Percentiles rank a stretch among this genome's conserved stretches.
These are phyloP conservation scores for Quercus engelmannii DNA, from an alignment of 306 rosid genomes.

Conservation along the genomic window DNA sequence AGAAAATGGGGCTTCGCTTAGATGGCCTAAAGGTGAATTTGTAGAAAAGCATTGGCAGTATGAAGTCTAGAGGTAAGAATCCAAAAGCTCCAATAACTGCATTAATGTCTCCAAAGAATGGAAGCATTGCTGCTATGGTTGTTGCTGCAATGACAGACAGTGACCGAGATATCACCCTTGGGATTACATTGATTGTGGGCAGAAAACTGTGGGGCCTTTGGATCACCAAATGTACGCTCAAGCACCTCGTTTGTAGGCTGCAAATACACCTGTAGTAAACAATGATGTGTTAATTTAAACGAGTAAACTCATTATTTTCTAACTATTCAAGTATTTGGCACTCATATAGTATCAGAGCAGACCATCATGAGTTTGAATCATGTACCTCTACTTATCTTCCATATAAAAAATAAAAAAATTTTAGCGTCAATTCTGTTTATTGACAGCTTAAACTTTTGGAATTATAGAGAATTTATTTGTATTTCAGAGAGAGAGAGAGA, in stretches of 20 bases:
- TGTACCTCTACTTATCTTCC: too few relatives aligned
- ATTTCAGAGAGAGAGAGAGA: neutral
- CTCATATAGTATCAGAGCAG: too few relatives aligned
- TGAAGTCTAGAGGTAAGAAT: constrained; percentile 74
- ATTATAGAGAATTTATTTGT: too few relatives aligned
- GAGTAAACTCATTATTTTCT: too few relatives aligned
- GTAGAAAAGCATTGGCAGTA: constrained; percentile 59
- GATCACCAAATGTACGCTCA: constrained; percentile 54
- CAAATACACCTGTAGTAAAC: constrained; percentile 49
- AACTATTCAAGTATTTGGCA: too few relatives aligned
- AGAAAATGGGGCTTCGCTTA: constrained; percentile 46
- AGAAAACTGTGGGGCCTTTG: constrained; percentile 42
- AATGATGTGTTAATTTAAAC: too few relatives aligned
- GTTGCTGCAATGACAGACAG: constrained; percentile 40
- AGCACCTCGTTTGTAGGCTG: constrained; percentile 72
- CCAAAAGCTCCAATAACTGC: constrained; percentile 81
- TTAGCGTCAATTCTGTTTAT: too few relatives aligned
- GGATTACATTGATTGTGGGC: constrained; percentile 38
- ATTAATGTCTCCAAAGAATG: constrained; percentile 75
- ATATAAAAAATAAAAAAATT: too few relatives aligned
- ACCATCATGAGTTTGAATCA: too few relatives aligned
- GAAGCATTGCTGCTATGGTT: constrained; percentile 71
- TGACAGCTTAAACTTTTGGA: too few relatives aligned
- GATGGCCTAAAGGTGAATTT: constrained; percentile 75
- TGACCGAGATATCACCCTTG: constrained; percentile 51